A percentile compares a stretch with the other conserved stretches of the same genome.
phyloP scores from a whole-genome alignment of 2,329 filamentous ascomycete genomes.

The Meredithiella fracta region DNA sequence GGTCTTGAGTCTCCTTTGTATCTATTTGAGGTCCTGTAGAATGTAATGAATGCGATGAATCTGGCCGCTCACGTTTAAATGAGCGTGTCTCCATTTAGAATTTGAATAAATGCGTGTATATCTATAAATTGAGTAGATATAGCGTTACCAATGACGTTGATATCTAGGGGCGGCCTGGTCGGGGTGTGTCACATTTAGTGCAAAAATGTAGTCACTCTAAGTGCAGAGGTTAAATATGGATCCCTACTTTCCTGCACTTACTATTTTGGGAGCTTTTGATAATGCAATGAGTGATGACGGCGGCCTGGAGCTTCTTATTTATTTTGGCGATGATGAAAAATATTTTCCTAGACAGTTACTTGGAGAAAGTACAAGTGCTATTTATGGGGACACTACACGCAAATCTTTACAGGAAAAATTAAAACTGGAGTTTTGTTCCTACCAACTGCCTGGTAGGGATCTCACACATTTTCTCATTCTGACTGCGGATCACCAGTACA shows the following conservation, averaged over 20 bases:
- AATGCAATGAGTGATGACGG: not conserved
- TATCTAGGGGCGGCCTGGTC: not conserved
- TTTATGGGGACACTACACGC: no score
- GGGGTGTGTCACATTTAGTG: not conserved
- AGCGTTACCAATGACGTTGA: not conserved
- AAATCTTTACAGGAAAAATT: no score
- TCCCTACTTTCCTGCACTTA: conserved; percentile 2
- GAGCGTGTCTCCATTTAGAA: not conserved
- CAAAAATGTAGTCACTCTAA: conserved; percentile 12
- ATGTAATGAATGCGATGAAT: not conserved
- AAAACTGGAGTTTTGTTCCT: not conserved
- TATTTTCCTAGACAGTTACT: not conserved
- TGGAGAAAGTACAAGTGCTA: not conserved
- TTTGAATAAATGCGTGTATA: no score
- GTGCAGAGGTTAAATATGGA: conserved; percentile 11
- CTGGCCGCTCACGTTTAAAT: not conserved
- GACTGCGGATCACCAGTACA: not conserved
- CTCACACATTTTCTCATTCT: not conserved
- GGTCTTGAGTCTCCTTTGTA: not conserved
- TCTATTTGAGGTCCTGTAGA: not conserved
- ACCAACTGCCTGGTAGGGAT: not conserved
- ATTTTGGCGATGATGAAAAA: not conserved
- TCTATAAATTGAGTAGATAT: no score
- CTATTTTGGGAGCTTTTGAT: conserved; percentile 5
- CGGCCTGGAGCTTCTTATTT: not conserved